A percentile compares a stretch with the other conserved stretches of the same genome.
Conservation (phyloP, 495 filamentous ascomycete genomes). For the Xylaria bambusicola region DNA sequence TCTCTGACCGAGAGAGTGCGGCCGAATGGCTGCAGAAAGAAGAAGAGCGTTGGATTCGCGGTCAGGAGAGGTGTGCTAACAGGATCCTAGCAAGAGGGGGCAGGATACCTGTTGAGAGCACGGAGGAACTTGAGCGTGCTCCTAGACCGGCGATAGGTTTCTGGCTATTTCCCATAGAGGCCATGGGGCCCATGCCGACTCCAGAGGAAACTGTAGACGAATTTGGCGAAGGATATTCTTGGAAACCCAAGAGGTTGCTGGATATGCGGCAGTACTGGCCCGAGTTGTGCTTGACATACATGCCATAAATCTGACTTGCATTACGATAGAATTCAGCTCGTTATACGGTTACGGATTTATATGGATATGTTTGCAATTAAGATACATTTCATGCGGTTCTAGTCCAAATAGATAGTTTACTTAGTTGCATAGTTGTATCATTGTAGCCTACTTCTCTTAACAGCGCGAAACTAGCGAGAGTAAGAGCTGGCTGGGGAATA, state of each 20-base stretch:
- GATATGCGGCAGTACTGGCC: constrained; percentile 12
- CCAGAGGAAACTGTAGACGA: not conserved
- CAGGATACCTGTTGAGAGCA: constrained; percentile 1
- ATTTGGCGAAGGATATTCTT: not conserved
- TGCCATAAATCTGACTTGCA: too few relatives aligned
- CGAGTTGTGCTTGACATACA: constrained; percentile 1
- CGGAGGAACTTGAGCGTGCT: constrained; percentile 5
- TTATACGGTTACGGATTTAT: too few relatives aligned
- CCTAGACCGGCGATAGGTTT: constrained; percentile 10
- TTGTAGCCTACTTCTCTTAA: too few relatives aligned
- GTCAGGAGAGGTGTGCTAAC: not conserved
- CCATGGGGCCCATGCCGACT: not conserved
- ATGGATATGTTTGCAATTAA: too few relatives aligned
- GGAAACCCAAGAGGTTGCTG: not conserved
- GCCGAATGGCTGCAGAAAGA: constrained; percentile 1
- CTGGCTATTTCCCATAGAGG: constrained; percentile 11
- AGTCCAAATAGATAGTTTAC: too few relatives aligned
- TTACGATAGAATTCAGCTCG: too few relatives aligned
- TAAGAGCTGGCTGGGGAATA: too few relatives aligned
- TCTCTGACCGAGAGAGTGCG: not conserved
- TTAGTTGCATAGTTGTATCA: too few relatives aligned
- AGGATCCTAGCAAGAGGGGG: constrained; percentile 3
- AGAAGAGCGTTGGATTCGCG: not conserved
- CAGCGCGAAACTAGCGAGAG: too few relatives aligned
- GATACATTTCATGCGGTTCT: too few relatives aligned